Evolutionary conservation across 805 yeast genomes (phyloP).

Genomic region (Ogataea nonfermentans): DNA sequence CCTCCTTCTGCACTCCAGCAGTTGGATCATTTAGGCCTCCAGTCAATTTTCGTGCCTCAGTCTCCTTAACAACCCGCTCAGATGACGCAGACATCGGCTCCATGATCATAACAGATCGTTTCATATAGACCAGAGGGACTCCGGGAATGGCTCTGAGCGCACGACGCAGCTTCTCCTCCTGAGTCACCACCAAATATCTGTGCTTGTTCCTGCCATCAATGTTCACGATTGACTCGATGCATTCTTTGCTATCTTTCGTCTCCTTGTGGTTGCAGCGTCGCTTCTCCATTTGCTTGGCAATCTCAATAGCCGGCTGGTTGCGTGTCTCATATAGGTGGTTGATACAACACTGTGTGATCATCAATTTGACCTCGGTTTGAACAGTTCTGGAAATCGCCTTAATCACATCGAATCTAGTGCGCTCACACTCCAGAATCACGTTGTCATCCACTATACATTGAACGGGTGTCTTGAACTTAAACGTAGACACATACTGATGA

Average conservation of each 20-base stretch:
- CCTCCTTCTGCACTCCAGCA: conserved; percentile 21
- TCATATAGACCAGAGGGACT: conserved; percentile 82
- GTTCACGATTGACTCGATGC: conserved; percentile 68
- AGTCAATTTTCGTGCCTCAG: conserved; percentile 67
- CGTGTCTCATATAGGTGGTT: conserved; percentile 73
- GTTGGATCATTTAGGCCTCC: conserved; percentile 72
- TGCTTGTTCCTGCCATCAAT: conserved; percentile 82
- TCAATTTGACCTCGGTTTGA: conserved; percentile 80
- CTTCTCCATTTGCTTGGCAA: conserved; percentile 85
- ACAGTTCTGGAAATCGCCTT: conserved; percentile 78
- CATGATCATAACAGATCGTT: conserved; percentile 91
- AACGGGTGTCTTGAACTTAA: conserved; percentile 91
- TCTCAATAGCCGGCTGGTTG: conserved; percentile 71
- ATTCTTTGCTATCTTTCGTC: conserved; percentile 60
- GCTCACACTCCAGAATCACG: conserved; percentile 61
- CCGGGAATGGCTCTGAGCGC: conserved; percentile 79
- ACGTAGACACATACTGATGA: conserved; percentile 78
- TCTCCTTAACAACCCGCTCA: conserved; percentile 41
- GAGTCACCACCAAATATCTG: conserved; percentile 86
- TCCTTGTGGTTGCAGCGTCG: conserved; percentile 82
- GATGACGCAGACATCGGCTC: conserved; percentile 86
- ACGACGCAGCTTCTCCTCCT: conserved; percentile 66
- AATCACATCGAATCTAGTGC: conserved; percentile 71
- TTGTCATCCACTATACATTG: conserved; percentile 87
- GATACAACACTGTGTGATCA: conserved; percentile 96